Evolutionary conservation across 2,329 filamentous ascomycete genomes (phyloP).

Genomic region (Tricladium varicosporioides): DNA sequence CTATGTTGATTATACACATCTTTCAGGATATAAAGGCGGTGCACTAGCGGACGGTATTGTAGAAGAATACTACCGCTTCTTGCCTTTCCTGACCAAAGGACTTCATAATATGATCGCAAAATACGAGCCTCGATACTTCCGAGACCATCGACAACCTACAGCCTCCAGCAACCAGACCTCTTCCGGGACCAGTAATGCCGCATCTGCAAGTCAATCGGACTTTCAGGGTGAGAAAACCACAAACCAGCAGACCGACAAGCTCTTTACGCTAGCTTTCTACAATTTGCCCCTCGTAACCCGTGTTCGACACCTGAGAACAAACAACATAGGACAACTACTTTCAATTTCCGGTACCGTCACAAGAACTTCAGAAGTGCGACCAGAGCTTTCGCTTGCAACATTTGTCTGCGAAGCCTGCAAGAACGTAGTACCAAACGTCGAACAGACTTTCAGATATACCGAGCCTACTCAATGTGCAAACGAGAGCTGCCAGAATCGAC

Average conservation of each 20-base stretch:
- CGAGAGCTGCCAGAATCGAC: conserved; percentile 77
- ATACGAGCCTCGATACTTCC: conserved; percentile 91
- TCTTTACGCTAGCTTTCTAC: conserved; percentile 79
- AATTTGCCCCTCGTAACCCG: conserved; percentile 55
- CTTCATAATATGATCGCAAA: conserved; percentile 93
- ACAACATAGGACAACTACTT: conserved; percentile 86
- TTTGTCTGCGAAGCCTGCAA: conserved; percentile 90
- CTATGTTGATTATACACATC: conserved; percentile 84
- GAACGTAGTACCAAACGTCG: conserved; percentile 81
- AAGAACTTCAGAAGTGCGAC: conserved; percentile 92
- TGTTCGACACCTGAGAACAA: conserved; percentile 62
- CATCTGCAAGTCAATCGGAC: conserved; percentile 62
- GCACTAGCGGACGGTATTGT: conserved; percentile 83
- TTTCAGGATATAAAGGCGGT: conserved; percentile 73
- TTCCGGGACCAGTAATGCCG: conserved; percentile 62
- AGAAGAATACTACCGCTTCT: conserved; percentile 89
- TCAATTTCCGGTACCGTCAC: conserved; percentile 98
- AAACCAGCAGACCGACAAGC: conserved; percentile 94
- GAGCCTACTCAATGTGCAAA: conserved; percentile 97
- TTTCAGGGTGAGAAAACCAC: conserved; percentile 68
- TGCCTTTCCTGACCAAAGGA: conserved; percentile 84
- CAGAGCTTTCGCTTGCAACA: conserved; percentile 87
- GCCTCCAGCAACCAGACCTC: conserved; percentile 70
- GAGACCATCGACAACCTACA: conserved; percentile 83
- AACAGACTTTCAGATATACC: conserved; percentile 96